Evolutionary conservation across 805 yeast genomes (phyloP).

Genomic region (Saturnispora gosingensis): DNA sequence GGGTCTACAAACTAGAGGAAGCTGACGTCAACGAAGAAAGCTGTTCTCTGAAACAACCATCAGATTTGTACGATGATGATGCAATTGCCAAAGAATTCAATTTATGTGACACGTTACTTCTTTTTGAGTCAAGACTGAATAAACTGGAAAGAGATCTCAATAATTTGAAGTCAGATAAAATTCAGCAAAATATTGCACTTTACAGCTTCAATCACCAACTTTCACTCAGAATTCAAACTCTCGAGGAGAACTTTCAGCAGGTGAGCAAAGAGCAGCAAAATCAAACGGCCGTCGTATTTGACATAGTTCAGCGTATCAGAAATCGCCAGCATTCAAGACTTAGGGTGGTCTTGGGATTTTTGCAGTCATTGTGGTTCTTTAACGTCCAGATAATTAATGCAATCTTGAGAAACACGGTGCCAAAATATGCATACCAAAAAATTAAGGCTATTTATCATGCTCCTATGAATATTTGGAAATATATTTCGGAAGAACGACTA

Average conservation of each 20-base stretch:
- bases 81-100: background rate
- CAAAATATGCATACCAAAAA: background rate
- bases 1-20: conserved; percentile 13
- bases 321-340: background rate
- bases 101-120: conserved; percentile 2
- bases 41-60: background rate
- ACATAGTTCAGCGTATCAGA: background rate
- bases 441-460: background rate
- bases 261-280: background rate
- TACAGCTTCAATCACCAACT: conserved; percentile 9
- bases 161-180: conserved; percentile 1
- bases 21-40: background rate
- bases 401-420: background rate
- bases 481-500: background rate
- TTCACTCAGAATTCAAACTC: conserved; percentile 8
- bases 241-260: conserved; percentile 6
- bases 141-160: conserved; percentile 4
- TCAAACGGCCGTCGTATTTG: background rate
- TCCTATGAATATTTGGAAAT: background rate
- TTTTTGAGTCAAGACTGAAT: conserved; percentile 3
- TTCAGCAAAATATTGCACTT: conserved; percentile 11
- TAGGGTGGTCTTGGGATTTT: background rate
- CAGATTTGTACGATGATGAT: background rate
- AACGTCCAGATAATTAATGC: background rate
- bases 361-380: background rate